Evolutionary conservation across 208 protist species (phyloP).

Genomic region (Acanthamoeba lenticulata): DNA sequence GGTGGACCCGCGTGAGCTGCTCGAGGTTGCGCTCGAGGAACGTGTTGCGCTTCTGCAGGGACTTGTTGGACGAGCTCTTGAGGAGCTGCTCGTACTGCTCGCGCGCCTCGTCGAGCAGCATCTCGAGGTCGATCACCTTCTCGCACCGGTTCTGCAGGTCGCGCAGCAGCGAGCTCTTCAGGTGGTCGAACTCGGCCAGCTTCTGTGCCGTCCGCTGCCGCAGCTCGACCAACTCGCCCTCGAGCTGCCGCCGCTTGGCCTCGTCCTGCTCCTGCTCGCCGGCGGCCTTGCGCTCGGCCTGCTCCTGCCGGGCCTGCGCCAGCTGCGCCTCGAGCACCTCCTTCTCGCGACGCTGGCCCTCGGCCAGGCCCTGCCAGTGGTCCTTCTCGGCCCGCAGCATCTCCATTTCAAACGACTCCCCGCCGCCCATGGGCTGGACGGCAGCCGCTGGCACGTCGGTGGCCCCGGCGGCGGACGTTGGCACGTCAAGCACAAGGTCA

Average conservation of each 20-base stretch:
- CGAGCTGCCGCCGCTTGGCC: conserved; percentile 38
- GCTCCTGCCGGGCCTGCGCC: neutral
- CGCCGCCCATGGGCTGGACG: neutral
- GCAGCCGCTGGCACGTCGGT: too few relatives aligned
- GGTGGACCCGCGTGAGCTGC: conserved; percentile 51
- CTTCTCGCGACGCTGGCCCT: neutral
- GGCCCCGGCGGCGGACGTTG: neutral
- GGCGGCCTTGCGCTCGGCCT: neutral
- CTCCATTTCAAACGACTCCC: conserved; percentile 56
- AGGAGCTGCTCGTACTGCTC: conserved; percentile 66
- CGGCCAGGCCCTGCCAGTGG: neutral
- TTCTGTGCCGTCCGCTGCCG: conserved; percentile 35
- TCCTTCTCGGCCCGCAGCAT: conserved; percentile 59
- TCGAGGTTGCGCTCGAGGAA: conserved; percentile 61
- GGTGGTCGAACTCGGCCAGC: conserved; percentile 24
- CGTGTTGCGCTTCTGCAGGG: conserved; percentile 58
- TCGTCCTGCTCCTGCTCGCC: neutral
- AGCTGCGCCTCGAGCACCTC: neutral
- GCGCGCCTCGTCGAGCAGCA: conserved; percentile 45
- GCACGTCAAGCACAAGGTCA: neutral
- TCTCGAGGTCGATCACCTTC: conserved; percentile 60
- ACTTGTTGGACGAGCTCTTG: conserved; percentile 65
- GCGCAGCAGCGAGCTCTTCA: conserved; percentile 55
- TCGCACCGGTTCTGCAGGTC: conserved; percentile 60
- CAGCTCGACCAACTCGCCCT: conserved; percentile 48